phyloP scores from a whole-genome alignment of 208 protist genomes.

The Angomonas ambiguus region DNA sequence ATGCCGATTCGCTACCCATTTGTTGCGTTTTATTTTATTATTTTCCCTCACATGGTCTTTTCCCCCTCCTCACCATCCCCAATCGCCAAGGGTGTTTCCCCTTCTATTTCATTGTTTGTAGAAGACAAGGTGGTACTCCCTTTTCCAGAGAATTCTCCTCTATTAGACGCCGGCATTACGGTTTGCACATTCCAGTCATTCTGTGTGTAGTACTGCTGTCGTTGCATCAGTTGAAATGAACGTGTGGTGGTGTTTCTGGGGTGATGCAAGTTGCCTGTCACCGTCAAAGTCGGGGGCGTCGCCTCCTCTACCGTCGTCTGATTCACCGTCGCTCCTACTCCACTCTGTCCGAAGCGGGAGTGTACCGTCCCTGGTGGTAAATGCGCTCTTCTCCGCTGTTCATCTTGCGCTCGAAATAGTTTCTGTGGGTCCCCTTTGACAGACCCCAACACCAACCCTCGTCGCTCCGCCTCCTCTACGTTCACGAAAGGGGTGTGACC shows the following conservation, averaged over 20 bases:
- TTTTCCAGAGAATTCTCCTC: background rate
- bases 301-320: conserved; percentile 31
- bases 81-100: background rate
- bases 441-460: conserved; percentile 37
- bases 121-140: background rate
- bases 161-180: conserved; percentile 3
- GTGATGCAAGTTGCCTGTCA: conserved; percentile 36
- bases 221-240: conserved; percentile 59
- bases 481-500: conserved; percentile 29
- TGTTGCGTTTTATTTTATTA: no score
- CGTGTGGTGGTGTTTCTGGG: conserved; percentile 42
- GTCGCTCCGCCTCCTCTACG: conserved; percentile 25
- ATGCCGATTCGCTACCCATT: no score
- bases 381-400: background rate
- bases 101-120: background rate
- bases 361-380: background rate
- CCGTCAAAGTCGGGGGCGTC: conserved; percentile 44
- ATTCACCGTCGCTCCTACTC: conserved; percentile 20
- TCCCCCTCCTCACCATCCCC: background rate
- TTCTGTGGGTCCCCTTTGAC: conserved; percentile 29
- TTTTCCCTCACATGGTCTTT: background rate
- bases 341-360: background rate
- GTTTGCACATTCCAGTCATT: conserved; percentile 75
- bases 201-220: conserved; percentile 86
- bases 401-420: conserved; percentile 17